Percentiles rank a stretch among this genome's conserved stretches.
These are phyloP conservation scores for Thelonectria discophora DNA, from an alignment of 2,329 filamentous ascomycete genomes.

Conservation along the genomic window DNA sequence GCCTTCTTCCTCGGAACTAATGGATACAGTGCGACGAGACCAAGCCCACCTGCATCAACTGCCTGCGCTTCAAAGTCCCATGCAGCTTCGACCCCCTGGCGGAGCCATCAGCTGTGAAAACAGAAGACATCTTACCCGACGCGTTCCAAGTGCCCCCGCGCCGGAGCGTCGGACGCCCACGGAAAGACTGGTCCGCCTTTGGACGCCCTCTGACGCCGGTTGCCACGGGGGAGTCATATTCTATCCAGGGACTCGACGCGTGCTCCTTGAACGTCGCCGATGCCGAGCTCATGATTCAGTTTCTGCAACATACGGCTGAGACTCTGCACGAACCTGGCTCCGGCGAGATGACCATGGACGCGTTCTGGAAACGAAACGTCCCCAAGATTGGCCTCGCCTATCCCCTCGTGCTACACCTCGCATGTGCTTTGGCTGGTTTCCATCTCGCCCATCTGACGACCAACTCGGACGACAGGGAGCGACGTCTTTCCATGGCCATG, in stretches of 20 bases:
- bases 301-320: slow-evolving; percentile 37
- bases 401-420: slow-evolving; percentile 44
- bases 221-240: slow-evolving; percentile 12
- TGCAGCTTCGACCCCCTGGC: slow-evolving; percentile 40
- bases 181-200: slow-evolving; percentile 43
- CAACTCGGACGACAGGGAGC: slow-evolving; percentile 28
- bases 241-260: slow-evolving; percentile 13
- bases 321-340: slow-evolving; percentile 37
- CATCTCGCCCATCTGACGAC: slow-evolving; percentile 39
- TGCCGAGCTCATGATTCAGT: slow-evolving; percentile 44
- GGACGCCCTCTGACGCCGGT: slow-evolving; percentile 28
- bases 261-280: slow-evolving; percentile 41
- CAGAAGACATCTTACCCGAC: slow-evolving; percentile 27
- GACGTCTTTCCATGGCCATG: slow-evolving; percentile 35
- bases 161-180: slow-evolving; percentile 42
- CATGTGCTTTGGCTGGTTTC: slow-evolving; percentile 41
- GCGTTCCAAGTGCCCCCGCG: slow-evolving; percentile 31
- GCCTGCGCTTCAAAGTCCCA: slow-evolving; percentile 43
- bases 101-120: slow-evolving; percentile 34
- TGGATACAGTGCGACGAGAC: slow-evolving; percentile 43
- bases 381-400: slow-evolving; percentile 42
- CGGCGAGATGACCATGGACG: slow-evolving; percentile 28
- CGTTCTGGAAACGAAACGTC: slow-evolving; percentile 43
- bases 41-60: slow-evolving; percentile 45
- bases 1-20: too few relatives aligned